phyloP scores from a whole-genome alignment of 495 filamentous ascomycete genomes.

The Parmelia sp. region DNA sequence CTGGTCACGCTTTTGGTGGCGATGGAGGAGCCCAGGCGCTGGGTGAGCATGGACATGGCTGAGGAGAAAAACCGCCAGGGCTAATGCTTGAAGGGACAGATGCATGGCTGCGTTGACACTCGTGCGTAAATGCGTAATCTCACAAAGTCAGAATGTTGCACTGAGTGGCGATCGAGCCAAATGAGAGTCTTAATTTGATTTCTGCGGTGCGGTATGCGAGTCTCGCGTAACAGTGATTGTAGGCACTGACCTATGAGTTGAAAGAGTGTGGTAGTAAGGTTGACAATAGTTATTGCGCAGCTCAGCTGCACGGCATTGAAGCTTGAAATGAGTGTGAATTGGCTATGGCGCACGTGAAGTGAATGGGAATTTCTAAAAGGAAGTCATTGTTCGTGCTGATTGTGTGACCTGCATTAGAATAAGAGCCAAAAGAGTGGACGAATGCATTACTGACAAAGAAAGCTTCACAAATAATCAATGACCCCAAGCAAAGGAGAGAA shows the following conservation, averaged over 20 bases:
- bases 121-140: background rate
- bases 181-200: background rate
- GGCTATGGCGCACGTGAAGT: background rate
- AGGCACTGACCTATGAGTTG: conserved; percentile 1
- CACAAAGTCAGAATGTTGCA: background rate
- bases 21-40: background rate
- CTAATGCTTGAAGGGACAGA: background rate
- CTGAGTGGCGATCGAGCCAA: background rate
- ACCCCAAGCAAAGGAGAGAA: background rate
- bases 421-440: background rate
- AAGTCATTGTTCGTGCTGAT: background rate
- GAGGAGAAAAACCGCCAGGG: conserved; percentile 8
- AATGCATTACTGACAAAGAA: background rate
- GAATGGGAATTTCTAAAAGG: background rate
- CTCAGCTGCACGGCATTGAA: background rate
- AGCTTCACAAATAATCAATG: background rate
- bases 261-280: background rate
- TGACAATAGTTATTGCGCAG: background rate
- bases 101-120: conserved; percentile 3
- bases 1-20: background rate
- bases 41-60: conserved; percentile 6
- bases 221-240: background rate
- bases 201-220: background rate
- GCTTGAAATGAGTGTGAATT: background rate
- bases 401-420: background rate